Conservation (phyloP, 2,329 filamentous ascomycete species). For the Penicillium sp. region DNA sequence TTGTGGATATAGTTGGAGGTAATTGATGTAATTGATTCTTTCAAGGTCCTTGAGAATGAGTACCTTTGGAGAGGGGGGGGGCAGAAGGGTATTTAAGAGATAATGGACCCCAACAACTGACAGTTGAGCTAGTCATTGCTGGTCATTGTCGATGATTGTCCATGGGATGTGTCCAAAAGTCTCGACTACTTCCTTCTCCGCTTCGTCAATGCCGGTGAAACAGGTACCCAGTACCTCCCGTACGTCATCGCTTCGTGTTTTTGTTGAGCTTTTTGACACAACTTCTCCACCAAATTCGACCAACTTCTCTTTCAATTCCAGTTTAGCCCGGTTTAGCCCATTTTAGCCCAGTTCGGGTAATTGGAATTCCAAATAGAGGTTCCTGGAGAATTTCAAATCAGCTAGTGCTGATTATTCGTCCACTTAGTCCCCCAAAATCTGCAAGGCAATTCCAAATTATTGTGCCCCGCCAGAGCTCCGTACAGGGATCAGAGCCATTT, state of each 20-base stretch:
- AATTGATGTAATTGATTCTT: slow-evolving; percentile 9
- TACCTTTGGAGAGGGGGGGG: slow-evolving; percentile 12
- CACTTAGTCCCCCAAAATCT: not conserved
- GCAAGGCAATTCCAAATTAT: slow-evolving; percentile 17
- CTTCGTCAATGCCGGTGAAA: not conserved
- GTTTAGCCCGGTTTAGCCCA: not conserved
- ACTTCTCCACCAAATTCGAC: not conserved
- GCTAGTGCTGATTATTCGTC: not conserved
- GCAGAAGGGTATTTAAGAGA: slow-evolving; percentile 15
- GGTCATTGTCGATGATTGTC: not conserved
- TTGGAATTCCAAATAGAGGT: slow-evolving; percentile 13
- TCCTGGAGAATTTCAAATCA: not conserved
- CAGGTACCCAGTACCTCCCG: not conserved
- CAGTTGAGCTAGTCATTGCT: not conserved
- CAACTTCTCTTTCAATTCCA: not conserved
- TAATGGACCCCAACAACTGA: not conserved
- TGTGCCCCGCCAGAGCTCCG: slow-evolving; percentile 17
- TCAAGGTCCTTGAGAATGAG: slow-evolving; percentile 25
- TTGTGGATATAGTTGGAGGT: slow-evolving; percentile 38
- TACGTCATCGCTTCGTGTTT: not conserved
- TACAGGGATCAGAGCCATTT: not conserved
- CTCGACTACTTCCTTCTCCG: not conserved
- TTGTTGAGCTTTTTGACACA: not conserved
- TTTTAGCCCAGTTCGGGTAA: not conserved
- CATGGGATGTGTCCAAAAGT: not conserved